Conservation (phyloP, 108 stramenopile genomes). For the Phaeodactylum tricornutum region DNA sequence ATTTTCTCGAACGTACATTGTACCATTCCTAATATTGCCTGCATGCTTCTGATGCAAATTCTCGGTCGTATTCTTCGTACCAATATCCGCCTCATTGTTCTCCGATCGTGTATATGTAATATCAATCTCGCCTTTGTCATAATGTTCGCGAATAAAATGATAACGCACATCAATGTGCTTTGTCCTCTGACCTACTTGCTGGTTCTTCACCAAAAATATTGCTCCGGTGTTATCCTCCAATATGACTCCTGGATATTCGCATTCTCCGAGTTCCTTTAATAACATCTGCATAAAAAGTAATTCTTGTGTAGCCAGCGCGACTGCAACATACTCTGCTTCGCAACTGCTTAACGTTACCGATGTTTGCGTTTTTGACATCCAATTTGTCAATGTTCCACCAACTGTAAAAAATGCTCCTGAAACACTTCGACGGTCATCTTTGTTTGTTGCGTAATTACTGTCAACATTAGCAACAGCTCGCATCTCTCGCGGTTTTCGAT, state of each 20-base stretch:
- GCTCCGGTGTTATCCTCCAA: slow-evolving; percentile 18
- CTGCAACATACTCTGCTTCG: slow-evolving; percentile 17
- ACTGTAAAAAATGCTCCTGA: slow-evolving; percentile 10
- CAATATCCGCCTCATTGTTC: slow-evolving; percentile 1
- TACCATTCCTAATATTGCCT: not conserved
- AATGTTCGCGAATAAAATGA: not conserved
- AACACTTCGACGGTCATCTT: slow-evolving; percentile 9
- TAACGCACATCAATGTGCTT: slow-evolving; percentile 16
- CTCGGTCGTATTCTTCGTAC: slow-evolving; percentile 7
- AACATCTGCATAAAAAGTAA: slow-evolving; percentile 15
- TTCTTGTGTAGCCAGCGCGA: slow-evolving; percentile 3
- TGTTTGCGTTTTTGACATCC: slow-evolving; percentile 7
- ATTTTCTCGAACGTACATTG: too few relatives aligned
- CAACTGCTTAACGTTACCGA: slow-evolving; percentile 4
- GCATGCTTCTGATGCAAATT: slow-evolving; percentile 1
- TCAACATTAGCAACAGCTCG: not conserved
- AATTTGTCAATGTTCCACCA: slow-evolving; percentile 5
- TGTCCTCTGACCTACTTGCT: slow-evolving; percentile 13
- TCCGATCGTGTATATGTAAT: not conserved
- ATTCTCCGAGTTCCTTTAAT: slow-evolving; percentile 7
- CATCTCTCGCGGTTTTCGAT: not conserved
- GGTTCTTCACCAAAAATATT: slow-evolving; percentile 14
- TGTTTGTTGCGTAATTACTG: slow-evolving; percentile 10
- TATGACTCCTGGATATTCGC: not conserved
- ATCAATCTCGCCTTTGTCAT: not conserved